Percentiles rank a stretch among this genome's conserved stretches.
These are phyloP conservation scores for Artemisia tridentata DNA, from an alignment of 129 eudicot genomes.

Conservation along the genomic window DNA sequence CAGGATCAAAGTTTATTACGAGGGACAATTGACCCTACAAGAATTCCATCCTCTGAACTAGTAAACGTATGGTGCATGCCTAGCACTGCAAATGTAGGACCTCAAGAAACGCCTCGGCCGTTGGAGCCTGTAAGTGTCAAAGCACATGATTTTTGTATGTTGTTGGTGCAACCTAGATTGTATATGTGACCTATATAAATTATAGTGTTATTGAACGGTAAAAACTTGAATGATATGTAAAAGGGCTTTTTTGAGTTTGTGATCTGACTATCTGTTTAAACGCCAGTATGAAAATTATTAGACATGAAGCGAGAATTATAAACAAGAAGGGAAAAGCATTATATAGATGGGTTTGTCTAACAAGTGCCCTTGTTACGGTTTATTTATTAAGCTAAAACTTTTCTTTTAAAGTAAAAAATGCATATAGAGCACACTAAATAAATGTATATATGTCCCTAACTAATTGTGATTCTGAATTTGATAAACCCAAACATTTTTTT, in stretches of 20 bases:
- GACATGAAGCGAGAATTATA: not conserved
- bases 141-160: not conserved
- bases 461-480: too few species aligned
- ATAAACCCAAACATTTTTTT: not conserved
- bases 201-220: slow-evolving; percentile 12
- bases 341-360: not conserved
- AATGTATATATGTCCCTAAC: too few species aligned
- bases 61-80: slow-evolving; percentile 96
- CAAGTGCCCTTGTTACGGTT: too few species aligned
- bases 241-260: slow-evolving; percentile 12
- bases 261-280: not conserved
- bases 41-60: slow-evolving; percentile 76
- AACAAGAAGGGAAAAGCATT: not conserved
- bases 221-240: slow-evolving; percentile 13
- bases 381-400: too few species aligned
- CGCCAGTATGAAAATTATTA: slow-evolving; percentile 12
- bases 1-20: slow-evolving; percentile 50
- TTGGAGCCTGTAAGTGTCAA: slow-evolving; percentile 73
- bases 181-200: not conserved
- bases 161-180: too few species aligned
- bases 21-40: slow-evolving; percentile 71
- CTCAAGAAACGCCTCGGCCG: slow-evolving; percentile 82
- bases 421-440: too few species aligned
- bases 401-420: too few species aligned
- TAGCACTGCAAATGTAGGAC: slow-evolving; percentile 88